These are phyloP conservation scores for Baudoinia panamericana DNA, from an alignment of 495 filamentous ascomycete genomes.

Conservation along the genomic window DNA sequence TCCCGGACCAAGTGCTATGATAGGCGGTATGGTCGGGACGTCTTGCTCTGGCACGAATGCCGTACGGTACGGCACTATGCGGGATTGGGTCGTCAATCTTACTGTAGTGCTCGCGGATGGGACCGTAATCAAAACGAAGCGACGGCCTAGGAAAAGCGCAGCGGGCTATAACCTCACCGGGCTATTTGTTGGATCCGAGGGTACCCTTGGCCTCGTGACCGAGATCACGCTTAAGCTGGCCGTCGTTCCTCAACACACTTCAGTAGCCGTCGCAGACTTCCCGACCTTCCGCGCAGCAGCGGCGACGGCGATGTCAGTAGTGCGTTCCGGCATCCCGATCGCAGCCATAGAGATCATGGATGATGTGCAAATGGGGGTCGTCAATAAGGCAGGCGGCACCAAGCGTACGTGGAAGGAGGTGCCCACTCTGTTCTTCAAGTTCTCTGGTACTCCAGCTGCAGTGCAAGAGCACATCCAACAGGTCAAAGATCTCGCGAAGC, in stretches of 20 bases:
- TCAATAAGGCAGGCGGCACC: conserved; percentile 59
- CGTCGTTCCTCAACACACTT: conserved; percentile 56
- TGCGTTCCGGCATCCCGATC: conserved; percentile 57
- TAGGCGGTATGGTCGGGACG: conserved; percentile 60
- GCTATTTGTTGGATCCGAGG: conserved; percentile 65
- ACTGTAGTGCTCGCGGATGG: conserved; percentile 72
- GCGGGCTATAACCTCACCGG: conserved; percentile 71
- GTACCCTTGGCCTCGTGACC: conserved; percentile 64
- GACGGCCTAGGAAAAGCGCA: conserved; percentile 59
- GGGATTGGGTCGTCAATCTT: conserved; percentile 72
- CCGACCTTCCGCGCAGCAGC: conserved; percentile 61
- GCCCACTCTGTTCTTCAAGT: conserved; percentile 77
- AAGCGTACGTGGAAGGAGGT: conserved; percentile 58
- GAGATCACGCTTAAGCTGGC: conserved; percentile 65
- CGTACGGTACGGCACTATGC: conserved; percentile 73
- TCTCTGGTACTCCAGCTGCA: conserved; percentile 55
- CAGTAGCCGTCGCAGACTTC: conserved; percentile 66
- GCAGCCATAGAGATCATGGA: conserved; percentile 77
- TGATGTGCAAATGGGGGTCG: conserved; percentile 66
- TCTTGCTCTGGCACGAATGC: conserved; percentile 69
- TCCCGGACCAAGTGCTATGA: conserved; percentile 40
- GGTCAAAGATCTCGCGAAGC: conserved; percentile 51
- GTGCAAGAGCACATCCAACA: conserved; percentile 54
- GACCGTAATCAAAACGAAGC: conserved; percentile 62
- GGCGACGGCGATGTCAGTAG: conserved; percentile 52